Base-by-base conservation (phyloP, 2,329 filamentous ascomycete species). In the Stemphylium beticola region DNA sequence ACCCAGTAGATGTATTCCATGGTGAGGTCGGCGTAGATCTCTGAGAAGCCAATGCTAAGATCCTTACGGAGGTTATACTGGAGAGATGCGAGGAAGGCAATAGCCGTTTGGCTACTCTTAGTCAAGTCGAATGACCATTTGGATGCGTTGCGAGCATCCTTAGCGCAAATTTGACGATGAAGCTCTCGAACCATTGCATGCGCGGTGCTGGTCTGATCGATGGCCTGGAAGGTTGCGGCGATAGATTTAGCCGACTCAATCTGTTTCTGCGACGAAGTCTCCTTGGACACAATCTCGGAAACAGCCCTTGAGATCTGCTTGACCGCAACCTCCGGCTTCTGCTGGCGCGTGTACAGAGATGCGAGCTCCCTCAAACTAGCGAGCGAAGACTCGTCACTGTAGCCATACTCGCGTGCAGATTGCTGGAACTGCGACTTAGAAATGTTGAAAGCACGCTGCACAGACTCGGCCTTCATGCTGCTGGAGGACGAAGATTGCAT, bases 171-270 rank as follows among this genome's bases (percentile, higher is more conserved):
- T 54, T 82, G 79, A 42, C 77, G 75, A 53, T 79, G 81, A 11
- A 83, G 66, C 52, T 82, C 78, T 29, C 79, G 72, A 5, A 83
- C 74, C 1, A 83, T 49, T 65, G 51, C 79, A 70, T 38, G 76
- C 64, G 31, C 78, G 77, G 50, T 78, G 65, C 49, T 75, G 55
- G 32, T 71, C 65, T 82, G 68, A 42, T 77, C 74, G 29, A 75
- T 74, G 20, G 77, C 74, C 12, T 78, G 71, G 62, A 79, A 83
- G 38, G 81, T 81, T 12, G 75, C 69, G 0, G 79, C 78, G 44
- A 83, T 72, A 1, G 75, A 78, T 9, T 74, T 72, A 1, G 81
- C 83, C 2, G 80, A 78, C 45, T 80, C 74, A 57, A 82, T 81
- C 12, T 84, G 73, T 12, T 76, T 75, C 44, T 80, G 76, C 0